These are phyloP conservation scores for Diplodia intermedia DNA, from an alignment of 2,329 filamentous ascomycete genomes.

Conservation along the genomic window DNA sequence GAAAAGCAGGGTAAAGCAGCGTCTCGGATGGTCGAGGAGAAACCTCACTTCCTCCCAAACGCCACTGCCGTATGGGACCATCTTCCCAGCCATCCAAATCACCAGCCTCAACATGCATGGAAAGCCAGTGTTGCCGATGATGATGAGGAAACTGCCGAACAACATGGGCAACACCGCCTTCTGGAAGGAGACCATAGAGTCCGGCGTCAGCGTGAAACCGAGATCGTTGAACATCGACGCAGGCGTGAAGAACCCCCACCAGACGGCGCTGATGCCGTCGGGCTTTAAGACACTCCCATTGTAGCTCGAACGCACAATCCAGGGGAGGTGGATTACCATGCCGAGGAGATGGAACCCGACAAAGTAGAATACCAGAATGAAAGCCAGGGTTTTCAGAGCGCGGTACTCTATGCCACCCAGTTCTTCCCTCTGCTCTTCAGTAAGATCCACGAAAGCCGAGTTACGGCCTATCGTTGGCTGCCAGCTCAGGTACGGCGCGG, in stretches of 20 bases:
- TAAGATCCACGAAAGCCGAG: constrained; percentile 87
- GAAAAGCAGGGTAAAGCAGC: constrained; percentile 95
- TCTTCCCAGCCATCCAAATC: constrained; percentile 80
- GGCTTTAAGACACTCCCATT: constrained; percentile 65
- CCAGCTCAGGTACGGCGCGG: constrained; percentile 91
- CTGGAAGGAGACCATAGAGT: constrained; percentile 93
- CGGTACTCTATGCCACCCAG: constrained; percentile 96
- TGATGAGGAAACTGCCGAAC: constrained; percentile 82
- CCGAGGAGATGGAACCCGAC: constrained; percentile 82
- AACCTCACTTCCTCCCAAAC: constrained; percentile 92
- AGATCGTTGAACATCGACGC: constrained; percentile 92
- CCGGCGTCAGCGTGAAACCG: constrained; percentile 89
- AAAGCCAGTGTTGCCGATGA: constrained; percentile 95
- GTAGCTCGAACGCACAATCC: constrained; percentile 75
- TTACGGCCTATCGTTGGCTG: constrained; percentile 92
- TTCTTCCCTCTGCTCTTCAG: constrained; percentile 91
- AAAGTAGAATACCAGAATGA: constrained; percentile 81
- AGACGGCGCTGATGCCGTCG: constrained; percentile 70
- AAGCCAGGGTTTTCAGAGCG: constrained; percentile 81
- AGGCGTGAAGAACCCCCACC: constrained; percentile 93
- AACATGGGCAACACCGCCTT: constrained; percentile 77
- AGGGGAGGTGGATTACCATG: constrained; percentile 75
- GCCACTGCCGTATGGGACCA: constrained; percentile 69
- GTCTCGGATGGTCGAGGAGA: constrained; percentile 89
- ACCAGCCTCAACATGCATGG: constrained; percentile 92